Evolutionary conservation across 2,329 filamentous ascomycete species (phyloP).

Genomic region (Colletotrichum graminicola): DNA sequence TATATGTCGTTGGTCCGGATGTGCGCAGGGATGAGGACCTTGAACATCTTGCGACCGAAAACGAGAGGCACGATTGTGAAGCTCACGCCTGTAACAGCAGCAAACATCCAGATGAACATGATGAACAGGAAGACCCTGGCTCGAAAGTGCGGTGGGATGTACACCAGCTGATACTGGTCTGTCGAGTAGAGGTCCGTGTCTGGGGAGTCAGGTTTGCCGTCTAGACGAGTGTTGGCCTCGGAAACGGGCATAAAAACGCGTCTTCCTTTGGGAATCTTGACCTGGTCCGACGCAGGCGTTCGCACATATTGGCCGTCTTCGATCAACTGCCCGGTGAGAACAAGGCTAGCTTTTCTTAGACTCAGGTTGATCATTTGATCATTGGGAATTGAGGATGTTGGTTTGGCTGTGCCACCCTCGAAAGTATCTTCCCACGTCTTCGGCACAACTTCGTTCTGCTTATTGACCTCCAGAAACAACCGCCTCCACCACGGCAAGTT

Average conservation of each 20-base stretch:
- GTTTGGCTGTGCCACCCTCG: slow-evolving; percentile 60
- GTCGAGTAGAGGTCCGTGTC: slow-evolving; percentile 66
- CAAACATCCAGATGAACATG: slow-evolving; percentile 91
- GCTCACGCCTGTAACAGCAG: slow-evolving; percentile 85
- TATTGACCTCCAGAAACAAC: slow-evolving; percentile 61
- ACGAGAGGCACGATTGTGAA: slow-evolving; percentile 89
- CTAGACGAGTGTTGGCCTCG: slow-evolving; percentile 73
- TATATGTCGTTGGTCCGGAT: slow-evolving; percentile 94
- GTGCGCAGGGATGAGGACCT: slow-evolving; percentile 76
- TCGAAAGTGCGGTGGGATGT: slow-evolving; percentile 87
- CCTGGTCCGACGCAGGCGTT: slow-evolving; percentile 94
- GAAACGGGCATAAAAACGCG: slow-evolving; percentile 84
- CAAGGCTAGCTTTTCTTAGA: slow-evolving; percentile 59
- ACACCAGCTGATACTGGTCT: slow-evolving; percentile 77
- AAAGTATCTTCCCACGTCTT: slow-evolving; percentile 71
- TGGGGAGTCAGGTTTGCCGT: slow-evolving; percentile 70
- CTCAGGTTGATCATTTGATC: slow-evolving; percentile 54
- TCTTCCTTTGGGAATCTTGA: slow-evolving; percentile 89
- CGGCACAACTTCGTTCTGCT: slow-evolving; percentile 58
- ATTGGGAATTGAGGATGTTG: slow-evolving; percentile 51
- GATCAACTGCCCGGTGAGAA: slow-evolving; percentile 66
- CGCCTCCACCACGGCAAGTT: slow-evolving; percentile 55
- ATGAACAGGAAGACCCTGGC: slow-evolving; percentile 87
- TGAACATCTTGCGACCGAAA: slow-evolving; percentile 84
- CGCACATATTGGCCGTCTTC: slow-evolving; percentile 86